Percentiles rank a stretch among this genome's conserved stretches.
phyloP scores from a whole-genome alignment of 2,329 filamentous ascomycete species.

The Aspergillus versicolor region DNA sequence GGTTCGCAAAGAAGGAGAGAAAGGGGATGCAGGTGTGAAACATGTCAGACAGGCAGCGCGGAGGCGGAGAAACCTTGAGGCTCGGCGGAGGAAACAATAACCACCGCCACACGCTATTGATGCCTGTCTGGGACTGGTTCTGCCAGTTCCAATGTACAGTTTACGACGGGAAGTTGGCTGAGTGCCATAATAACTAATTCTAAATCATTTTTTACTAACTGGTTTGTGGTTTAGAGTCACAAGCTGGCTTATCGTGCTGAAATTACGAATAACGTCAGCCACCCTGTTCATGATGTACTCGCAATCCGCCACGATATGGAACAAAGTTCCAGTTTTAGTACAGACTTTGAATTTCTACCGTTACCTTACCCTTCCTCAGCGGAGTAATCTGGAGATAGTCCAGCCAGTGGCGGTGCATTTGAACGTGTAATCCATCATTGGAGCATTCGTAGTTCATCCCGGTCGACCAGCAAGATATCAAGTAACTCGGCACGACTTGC shows the following conservation, averaged over 20 bases:
- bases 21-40: neutral
- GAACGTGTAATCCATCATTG: neutral
- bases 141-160: neutral
- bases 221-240: neutral
- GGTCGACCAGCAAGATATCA: neutral
- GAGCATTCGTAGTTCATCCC: no score
- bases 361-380: no score
- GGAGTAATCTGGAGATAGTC: neutral
- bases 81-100: neutral
- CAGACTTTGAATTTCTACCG: no score
- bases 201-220: neutral
- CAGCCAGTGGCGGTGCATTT: constrained; percentile 1
- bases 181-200: no score
- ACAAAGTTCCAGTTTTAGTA: neutral
- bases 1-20: neutral
- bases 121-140: neutral
- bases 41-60: neutral
- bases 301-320: neutral
- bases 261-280: neutral
- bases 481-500: neutral
- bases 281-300: neutral
- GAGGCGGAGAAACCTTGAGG: neutral
- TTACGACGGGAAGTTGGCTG: neutral
- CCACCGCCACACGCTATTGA: constrained; percentile 5
- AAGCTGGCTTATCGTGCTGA: neutral